Evolutionary conservation across 768 basidiomycete species (phyloP).

Genomic region (Macrolepiota fuliginosa): DNA sequence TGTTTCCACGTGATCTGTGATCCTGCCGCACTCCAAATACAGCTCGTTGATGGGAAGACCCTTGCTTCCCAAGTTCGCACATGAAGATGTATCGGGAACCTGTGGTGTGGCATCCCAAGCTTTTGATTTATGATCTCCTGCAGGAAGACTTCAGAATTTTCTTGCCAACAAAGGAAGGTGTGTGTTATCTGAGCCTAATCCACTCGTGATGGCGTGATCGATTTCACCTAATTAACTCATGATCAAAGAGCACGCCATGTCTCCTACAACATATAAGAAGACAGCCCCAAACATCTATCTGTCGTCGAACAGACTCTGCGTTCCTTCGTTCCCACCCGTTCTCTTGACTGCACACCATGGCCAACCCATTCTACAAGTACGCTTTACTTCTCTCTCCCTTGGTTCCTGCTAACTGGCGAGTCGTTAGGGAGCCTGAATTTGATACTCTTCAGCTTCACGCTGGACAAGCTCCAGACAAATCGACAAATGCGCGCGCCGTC

Average conservation of each 20-base stretch:
- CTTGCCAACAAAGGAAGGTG: neutral
- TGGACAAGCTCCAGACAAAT: slow-evolving; percentile 60
- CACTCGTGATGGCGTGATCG: slow-evolving; percentile 8
- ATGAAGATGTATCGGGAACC: no score
- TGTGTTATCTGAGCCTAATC: neutral
- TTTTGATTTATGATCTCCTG: no score
- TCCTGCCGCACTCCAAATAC: no score
- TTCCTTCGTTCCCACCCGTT: slow-evolving; percentile 2
- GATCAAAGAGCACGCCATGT: slow-evolving; percentile 8
- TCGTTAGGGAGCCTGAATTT: slow-evolving; percentile 59
- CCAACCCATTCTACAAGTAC: slow-evolving; percentile 37
- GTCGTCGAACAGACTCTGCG: neutral
- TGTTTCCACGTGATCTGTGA: no score
- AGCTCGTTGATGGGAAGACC: no score
- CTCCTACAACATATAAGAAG: slow-evolving; percentile 4
- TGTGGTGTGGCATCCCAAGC: no score
- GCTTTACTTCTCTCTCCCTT: neutral
- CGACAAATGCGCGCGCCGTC: slow-evolving; percentile 71
- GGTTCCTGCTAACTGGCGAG: neutral
- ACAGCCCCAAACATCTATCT: neutral
- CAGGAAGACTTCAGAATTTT: no score
- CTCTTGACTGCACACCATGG: slow-evolving; percentile 21
- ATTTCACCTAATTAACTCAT: neutral
- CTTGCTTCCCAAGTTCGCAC: no score
- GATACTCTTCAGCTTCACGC: slow-evolving; percentile 82